Conservation (phyloP, 2,329 filamentous ascomycete species). For the Fusarium zealandicum region DNA sequence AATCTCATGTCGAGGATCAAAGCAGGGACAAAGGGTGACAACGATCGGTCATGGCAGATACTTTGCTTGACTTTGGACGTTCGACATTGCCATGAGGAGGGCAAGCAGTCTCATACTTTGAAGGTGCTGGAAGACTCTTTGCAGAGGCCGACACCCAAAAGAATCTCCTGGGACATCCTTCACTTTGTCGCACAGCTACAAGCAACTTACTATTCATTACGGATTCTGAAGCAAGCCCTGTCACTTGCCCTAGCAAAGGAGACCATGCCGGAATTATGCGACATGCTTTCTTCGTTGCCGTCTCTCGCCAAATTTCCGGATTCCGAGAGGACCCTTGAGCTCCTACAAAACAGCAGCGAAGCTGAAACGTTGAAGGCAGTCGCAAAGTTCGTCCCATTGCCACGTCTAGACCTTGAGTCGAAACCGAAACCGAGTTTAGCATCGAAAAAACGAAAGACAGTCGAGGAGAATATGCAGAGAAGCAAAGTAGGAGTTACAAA, state of each 20-base stretch:
- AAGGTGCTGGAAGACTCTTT: slow-evolving; percentile 31
- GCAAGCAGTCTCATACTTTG: slow-evolving; percentile 39
- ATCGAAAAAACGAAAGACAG: slow-evolving; percentile 19
- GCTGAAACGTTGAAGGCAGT: slow-evolving; percentile 18
- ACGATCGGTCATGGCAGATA: slow-evolving; percentile 36
- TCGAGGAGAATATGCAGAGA: slow-evolving; percentile 7
- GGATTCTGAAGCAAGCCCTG: slow-evolving; percentile 53
- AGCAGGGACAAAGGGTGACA: background rate
- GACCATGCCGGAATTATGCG: slow-evolving; percentile 24
- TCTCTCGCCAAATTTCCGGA: slow-evolving; percentile 38
- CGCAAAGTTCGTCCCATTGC: slow-evolving; percentile 29
- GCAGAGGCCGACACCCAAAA: background rate
- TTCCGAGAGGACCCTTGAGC: slow-evolving; percentile 19
- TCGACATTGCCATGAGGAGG: slow-evolving; percentile 40
- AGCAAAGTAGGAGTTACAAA: slow-evolving; percentile 6
- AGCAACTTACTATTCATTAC: slow-evolving; percentile 67
- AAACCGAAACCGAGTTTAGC: slow-evolving; percentile 1
- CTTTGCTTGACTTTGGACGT: slow-evolving; percentile 42
- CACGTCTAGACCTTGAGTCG: background rate
- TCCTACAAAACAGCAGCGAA: slow-evolving; percentile 30
- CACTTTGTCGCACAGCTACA: slow-evolving; percentile 69
- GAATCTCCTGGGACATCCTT: slow-evolving; percentile 61
- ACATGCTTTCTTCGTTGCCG: slow-evolving; percentile 39
- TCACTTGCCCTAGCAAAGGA: slow-evolving; percentile 14
- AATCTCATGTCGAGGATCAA: slow-evolving; percentile 25